Conservation (phyloP, 148 eudicot genomes). For the Rheum nobile region DNA sequence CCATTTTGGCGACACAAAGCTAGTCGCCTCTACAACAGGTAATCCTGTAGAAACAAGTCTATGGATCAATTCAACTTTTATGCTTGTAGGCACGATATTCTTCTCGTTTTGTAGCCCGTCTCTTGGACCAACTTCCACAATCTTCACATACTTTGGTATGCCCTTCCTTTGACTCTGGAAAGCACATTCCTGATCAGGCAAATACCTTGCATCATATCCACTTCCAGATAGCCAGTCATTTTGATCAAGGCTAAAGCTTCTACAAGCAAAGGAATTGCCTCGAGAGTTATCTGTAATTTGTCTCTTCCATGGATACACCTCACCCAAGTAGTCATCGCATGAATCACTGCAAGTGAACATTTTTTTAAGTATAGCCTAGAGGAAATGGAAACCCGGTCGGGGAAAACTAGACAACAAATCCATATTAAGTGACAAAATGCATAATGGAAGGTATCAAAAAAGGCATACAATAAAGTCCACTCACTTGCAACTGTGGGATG, state of each 20-base stretch:
- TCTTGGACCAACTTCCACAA: slow-evolving; percentile 96
- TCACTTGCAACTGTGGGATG: slow-evolving; percentile 82
- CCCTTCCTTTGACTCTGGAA: background rate
- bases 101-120: slow-evolving; percentile 94
- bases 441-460: background rate
- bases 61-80: slow-evolving; percentile 75
- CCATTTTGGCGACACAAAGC: slow-evolving; percentile 98
- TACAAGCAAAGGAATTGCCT: slow-evolving; percentile 21
- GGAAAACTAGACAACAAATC: background rate
- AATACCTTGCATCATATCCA: background rate
- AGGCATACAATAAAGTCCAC: background rate
- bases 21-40: slow-evolving; percentile 92
- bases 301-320: slow-evolving; percentile 35
- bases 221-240: no score
- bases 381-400: no score
- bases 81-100: slow-evolving; percentile 60
- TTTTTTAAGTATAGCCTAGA: background rate
- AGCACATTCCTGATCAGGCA: no score
- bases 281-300: slow-evolving; percentile 26
- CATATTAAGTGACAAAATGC: background rate
- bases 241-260: slow-evolving; percentile 45
- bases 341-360: slow-evolving; percentile 48
- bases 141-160: slow-evolving; percentile 59
- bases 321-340: slow-evolving; percentile 35
- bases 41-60: slow-evolving; percentile 80